Conservation (phyloP, 2,329 filamentous ascomycete species). For the Podosphaera xanthii region DNA sequence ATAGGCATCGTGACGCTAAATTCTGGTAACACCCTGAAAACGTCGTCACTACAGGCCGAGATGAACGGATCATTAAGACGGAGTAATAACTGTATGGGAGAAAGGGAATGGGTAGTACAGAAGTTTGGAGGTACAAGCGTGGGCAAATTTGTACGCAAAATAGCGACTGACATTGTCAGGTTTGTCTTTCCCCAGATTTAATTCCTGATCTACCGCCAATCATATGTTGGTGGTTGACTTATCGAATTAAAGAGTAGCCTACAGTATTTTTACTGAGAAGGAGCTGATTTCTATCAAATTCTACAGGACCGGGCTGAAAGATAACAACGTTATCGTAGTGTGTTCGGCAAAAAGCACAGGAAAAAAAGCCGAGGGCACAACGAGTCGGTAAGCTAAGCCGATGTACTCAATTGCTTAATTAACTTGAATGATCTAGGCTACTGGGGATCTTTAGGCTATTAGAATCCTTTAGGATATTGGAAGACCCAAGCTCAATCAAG, state of each 20-base stretch:
- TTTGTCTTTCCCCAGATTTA: conserved; percentile 15
- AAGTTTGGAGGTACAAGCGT: conserved; percentile 93
- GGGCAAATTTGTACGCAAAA: conserved; percentile 70
- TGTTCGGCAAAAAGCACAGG: conserved; percentile 89
- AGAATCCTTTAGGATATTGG: not conserved
- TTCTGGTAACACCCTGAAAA: not conserved
- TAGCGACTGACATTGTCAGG: conserved; percentile 48
- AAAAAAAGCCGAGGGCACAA: conserved; percentile 86
- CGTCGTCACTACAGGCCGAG: not conserved
- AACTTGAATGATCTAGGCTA: conserved; percentile 14
- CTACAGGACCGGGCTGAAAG: conserved; percentile 32
- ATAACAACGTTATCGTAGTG: conserved; percentile 68
- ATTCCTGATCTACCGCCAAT: not conserved
- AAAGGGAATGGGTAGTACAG: conserved; percentile 54
- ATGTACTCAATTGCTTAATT: not conserved
- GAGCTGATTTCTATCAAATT: not conserved
- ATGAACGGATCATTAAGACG: not conserved
- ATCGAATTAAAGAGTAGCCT: not conserved
- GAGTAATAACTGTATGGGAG: conserved; percentile 14
- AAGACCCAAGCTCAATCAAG: too few relatives aligned
- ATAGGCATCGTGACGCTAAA: not conserved
- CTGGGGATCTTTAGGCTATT: conserved; percentile 37
- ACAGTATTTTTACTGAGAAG: not conserved
- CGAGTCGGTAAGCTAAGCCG: conserved; percentile 50
- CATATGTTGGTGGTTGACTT: not conserved